A percentile compares a stretch with the other conserved stretches of the same genome.
Conservation (phyloP, 2,329 filamentous ascomycete genomes). For the Alternaria gaisen region DNA sequence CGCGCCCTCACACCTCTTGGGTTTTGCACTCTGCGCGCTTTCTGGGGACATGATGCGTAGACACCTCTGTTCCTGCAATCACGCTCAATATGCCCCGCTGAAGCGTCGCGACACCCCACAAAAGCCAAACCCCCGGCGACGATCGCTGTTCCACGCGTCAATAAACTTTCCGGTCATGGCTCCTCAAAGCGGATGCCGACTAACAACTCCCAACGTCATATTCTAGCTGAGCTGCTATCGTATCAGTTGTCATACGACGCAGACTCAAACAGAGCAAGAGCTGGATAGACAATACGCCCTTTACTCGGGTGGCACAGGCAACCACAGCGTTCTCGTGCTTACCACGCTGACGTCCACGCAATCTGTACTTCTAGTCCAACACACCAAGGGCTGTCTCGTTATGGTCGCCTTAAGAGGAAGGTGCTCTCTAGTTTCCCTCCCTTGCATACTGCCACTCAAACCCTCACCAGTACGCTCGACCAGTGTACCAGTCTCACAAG, state of each 20-base stretch:
- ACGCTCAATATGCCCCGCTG: constrained; percentile 3
- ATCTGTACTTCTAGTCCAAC: constrained; percentile 1
- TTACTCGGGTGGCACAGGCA: constrained; percentile 10
- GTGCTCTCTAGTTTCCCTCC: not conserved
- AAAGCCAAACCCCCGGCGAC: constrained; percentile 2
- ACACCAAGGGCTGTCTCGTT: constrained; percentile 12
- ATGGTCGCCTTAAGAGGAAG: not conserved
- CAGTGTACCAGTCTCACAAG: not conserved
- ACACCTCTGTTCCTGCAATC: not conserved
- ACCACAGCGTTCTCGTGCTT: constrained; percentile 8
- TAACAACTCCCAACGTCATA: constrained; percentile 1
- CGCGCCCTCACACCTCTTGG: not conserved
- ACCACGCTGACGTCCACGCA: constrained; percentile 5
- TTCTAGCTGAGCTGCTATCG: constrained; percentile 1
- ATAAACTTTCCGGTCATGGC: constrained; percentile 13
- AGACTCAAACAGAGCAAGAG: not conserved
- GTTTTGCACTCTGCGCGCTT: not conserved
- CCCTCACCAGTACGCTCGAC: not conserved
- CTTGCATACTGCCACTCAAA: not conserved
- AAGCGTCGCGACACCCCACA: constrained; percentile 3
- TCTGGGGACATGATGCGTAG: not conserved
- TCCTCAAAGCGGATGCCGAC: constrained; percentile 1
- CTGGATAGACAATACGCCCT: not conserved
- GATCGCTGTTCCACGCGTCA: constrained; percentile 18
- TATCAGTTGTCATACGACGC: constrained; percentile 1